Base-by-base conservation (phyloP, 2,329 filamentous ascomycete genomes). In the Hypoxylon sp. region DNA sequence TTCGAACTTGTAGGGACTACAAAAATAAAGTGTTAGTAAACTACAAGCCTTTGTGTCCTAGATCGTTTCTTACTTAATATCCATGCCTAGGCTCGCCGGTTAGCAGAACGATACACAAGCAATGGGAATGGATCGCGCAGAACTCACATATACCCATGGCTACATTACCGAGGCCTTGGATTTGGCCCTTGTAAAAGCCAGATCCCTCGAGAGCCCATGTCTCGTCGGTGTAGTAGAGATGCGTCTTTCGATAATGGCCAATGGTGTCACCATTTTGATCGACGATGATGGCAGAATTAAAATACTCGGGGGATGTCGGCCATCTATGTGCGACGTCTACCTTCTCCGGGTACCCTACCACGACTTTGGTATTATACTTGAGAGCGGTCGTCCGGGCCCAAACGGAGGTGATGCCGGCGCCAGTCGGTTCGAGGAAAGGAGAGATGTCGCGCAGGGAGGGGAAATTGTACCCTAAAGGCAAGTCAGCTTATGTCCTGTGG, bases 391-490 rank as follows among this genome's bases (percentile, higher is more conserved):
- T 84, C 31, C 84, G 79, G 0, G 90, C 89, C 91, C 90, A 95
- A 17, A 88, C 73, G 0, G 89, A 87, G 5, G 82, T 87, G 49
- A 89, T 84, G 0, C 91, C 91, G 0, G 83, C 78, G 4, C 83
- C 81, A 0, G 83, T 83, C 0, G 79, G 82, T 68, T 95, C 91
- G 3, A 94, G 83, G 64, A 80, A 89, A 0, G 89, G 88, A 1
- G 75, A 74, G 38, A 94, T 92, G 1, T 91, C 81, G 26, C 83
- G 76, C 2, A 91, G 72, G 0, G 87, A 89, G 37, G 83, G 81
- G 76, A 93, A 94, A 71, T 92, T 92, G 77, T 93, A 95, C 24
- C 91, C 89, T 85, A 70, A 23, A n/a, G n/a, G 27, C 23, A 52
- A 40, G 58, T 64, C 57, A 71, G 64, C 37, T 43, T 15, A 15